phyloP scores from a whole-genome alignment of 1,284 basidiomycete species.

The Ganoderma lucidum region DNA sequence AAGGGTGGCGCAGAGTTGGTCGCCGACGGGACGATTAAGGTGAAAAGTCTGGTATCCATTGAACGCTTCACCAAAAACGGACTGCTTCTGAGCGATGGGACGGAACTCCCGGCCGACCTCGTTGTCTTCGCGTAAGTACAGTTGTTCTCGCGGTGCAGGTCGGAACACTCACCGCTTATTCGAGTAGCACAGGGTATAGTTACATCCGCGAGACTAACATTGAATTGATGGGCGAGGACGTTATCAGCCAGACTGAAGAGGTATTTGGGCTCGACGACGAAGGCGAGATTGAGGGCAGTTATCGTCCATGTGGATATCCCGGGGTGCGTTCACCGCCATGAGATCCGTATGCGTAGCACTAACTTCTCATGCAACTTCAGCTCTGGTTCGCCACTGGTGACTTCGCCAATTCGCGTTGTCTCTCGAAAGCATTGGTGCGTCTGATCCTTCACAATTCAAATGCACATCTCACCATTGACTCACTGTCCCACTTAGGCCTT shows the following conservation, averaged over 20 bases:
- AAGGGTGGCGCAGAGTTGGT: slow-evolving; percentile 43
- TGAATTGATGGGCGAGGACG: slow-evolving; percentile 54
- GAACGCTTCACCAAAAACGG: slow-evolving; percentile 44
- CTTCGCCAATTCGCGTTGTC: slow-evolving; percentile 27
- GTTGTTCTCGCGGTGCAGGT: neutral
- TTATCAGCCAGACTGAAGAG: slow-evolving; percentile 51
- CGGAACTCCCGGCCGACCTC: slow-evolving; percentile 51
- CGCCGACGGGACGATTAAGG: slow-evolving; percentile 50
- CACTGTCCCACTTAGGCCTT: slow-evolving; percentile 6
- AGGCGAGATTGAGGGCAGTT: slow-evolving; percentile 55
- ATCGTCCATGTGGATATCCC: slow-evolving; percentile 46
- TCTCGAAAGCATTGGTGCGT: slow-evolving; percentile 29
- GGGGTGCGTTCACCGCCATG: slow-evolving; percentile 19
- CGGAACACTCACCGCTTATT: neutral
- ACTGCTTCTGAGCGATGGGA: slow-evolving; percentile 32
- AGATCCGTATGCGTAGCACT: neutral
- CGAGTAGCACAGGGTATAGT: slow-evolving; percentile 22
- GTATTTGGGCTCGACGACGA: slow-evolving; percentile 66
- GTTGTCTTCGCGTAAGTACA: slow-evolving; percentile 49
- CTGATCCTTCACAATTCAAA: too few relatives aligned
- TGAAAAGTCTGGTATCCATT: slow-evolving; percentile 43
- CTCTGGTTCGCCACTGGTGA: slow-evolving; percentile 26
- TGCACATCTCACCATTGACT: neutral
- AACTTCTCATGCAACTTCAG: neutral
- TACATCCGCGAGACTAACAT: slow-evolving; percentile 32